phyloP scores from a whole-genome alignment of 108 stramenopile species.

The Fragilaria radians region DNA sequence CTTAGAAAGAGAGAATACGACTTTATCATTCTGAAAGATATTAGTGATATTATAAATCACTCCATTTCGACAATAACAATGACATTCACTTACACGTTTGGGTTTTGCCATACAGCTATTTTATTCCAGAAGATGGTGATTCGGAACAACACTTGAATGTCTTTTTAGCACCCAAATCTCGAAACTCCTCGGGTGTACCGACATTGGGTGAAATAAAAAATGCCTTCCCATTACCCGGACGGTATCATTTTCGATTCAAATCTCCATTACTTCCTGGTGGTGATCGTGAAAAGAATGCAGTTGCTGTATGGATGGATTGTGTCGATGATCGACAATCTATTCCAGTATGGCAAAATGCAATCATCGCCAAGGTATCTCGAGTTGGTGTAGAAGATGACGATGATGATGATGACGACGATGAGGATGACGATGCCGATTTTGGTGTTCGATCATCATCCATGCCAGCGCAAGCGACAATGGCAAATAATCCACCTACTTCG shows the following conservation, averaged over 20 bases:
- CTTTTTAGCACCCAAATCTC: slow-evolving; percentile 81
- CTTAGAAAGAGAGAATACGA: no score
- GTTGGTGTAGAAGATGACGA: slow-evolving; percentile 60
- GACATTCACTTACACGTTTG: no score
- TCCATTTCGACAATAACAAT: no score
- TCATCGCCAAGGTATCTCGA: slow-evolving; percentile 78
- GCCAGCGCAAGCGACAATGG: background rate
- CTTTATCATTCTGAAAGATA: no score
- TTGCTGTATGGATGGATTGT: slow-evolving; percentile 88
- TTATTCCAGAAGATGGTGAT: slow-evolving; percentile 94
- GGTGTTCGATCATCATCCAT: slow-evolving; percentile 14
- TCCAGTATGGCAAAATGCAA: slow-evolving; percentile 60
- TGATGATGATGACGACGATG: slow-evolving; percentile 57
- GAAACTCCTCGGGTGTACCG: slow-evolving; percentile 63
- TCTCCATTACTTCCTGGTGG: slow-evolving; percentile 71
- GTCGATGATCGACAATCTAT: slow-evolving; percentile 65
- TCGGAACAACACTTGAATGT: slow-evolving; percentile 86
- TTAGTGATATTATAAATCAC: no score
- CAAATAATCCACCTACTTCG: slow-evolving; percentile 20
- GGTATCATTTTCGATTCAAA: slow-evolving; percentile 96
- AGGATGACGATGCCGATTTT: slow-evolving; percentile 6
- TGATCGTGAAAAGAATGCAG: slow-evolving; percentile 71
- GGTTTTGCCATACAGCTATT: slow-evolving; percentile 72
- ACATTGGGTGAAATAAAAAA: slow-evolving; percentile 71
- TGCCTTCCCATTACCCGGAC: slow-evolving; percentile 89